Conservation (phyloP, 1,284 basidiomycete species). For the Heterobasidion parviporum region DNA sequence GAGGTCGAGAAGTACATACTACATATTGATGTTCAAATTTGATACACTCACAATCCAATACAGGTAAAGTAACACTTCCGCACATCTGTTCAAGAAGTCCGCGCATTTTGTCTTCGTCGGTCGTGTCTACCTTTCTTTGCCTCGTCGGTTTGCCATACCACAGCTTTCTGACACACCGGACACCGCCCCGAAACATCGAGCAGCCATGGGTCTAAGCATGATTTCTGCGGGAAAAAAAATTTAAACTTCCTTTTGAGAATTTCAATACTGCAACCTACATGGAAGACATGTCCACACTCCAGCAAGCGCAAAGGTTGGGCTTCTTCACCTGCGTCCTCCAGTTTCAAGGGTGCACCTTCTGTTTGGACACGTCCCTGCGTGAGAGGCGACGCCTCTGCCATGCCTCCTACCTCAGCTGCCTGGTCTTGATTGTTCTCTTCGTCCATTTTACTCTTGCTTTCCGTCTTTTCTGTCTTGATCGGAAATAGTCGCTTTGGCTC, state of each 20-base stretch:
- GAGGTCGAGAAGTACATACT: not conserved
- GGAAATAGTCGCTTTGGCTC: conserved; percentile 41
- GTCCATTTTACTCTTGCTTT: not conserved
- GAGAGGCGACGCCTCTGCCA: not conserved
- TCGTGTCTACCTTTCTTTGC: not conserved
- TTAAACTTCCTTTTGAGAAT: not conserved
- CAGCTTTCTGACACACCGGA: conserved; percentile 65
- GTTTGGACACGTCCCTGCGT: conserved; percentile 33
- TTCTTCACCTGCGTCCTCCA: conserved; percentile 65
- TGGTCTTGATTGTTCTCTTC: conserved; percentile 1
- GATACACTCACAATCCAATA: not conserved
- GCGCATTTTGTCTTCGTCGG: conserved; percentile 2
- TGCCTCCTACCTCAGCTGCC: conserved; percentile 2
- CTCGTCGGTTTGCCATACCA: conserved; percentile 22
- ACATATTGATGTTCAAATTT: not conserved
- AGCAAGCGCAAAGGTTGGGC: conserved; percentile 67
- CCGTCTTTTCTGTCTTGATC: conserved; percentile 4
- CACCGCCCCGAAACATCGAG: conserved; percentile 72
- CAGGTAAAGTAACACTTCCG: not conserved
- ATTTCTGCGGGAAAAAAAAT: conserved; percentile 40
- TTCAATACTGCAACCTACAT: conserved; percentile 35
- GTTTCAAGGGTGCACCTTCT: conserved; percentile 26
- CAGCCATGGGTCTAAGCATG: conserved; percentile 73
- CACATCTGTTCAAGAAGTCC: not conserved
- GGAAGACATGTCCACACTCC: conserved; percentile 74